Evolutionary conservation across 2,329 filamentous ascomycete genomes (phyloP).

Genomic region (Fusarium sp.): DNA sequence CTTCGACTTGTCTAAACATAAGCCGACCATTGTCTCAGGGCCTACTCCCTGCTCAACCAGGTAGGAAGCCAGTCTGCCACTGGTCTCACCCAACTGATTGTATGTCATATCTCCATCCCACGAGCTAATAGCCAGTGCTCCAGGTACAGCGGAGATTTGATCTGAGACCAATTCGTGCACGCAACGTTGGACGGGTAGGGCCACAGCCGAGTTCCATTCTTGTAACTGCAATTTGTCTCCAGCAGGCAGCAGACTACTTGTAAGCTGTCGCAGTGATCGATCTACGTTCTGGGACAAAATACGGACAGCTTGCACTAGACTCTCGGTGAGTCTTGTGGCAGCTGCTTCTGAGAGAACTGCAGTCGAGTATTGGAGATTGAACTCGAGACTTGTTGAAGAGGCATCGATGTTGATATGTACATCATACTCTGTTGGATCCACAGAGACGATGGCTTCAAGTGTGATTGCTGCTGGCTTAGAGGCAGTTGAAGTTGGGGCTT

Average conservation of each 20-base stretch:
- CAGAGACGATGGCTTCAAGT: neutral
- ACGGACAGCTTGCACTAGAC: conserved; percentile 2
- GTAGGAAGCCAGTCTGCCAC: neutral
- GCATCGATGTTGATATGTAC: conserved; percentile 8
- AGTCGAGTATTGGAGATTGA: conserved; percentile 10
- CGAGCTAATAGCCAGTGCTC: neutral
- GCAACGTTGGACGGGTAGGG: neutral
- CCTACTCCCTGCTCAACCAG: neutral
- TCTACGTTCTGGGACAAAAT: neutral
- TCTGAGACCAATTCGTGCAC: conserved; percentile 1
- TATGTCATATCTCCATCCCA: conserved; percentile 7
- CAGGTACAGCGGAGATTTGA: neutral
- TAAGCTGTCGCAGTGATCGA: neutral
- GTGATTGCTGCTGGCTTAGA: conserved; percentile 1
- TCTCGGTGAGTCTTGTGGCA: conserved; percentile 3
- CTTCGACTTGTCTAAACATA: conserved; percentile 1
- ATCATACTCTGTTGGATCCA: conserved; percentile 10
- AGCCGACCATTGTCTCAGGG: neutral
- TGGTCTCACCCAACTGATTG: neutral
- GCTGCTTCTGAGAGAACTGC: conserved; percentile 2
- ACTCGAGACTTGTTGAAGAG: conserved; percentile 8
- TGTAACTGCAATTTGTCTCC: neutral
- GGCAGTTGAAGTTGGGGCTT: neutral
- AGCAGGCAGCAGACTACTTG: neutral
- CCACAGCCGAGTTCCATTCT: neutral